Evolutionary conservation across 495 filamentous ascomycete genomes (phyloP).

Genomic region (Daldinia vernicosa): DNA sequence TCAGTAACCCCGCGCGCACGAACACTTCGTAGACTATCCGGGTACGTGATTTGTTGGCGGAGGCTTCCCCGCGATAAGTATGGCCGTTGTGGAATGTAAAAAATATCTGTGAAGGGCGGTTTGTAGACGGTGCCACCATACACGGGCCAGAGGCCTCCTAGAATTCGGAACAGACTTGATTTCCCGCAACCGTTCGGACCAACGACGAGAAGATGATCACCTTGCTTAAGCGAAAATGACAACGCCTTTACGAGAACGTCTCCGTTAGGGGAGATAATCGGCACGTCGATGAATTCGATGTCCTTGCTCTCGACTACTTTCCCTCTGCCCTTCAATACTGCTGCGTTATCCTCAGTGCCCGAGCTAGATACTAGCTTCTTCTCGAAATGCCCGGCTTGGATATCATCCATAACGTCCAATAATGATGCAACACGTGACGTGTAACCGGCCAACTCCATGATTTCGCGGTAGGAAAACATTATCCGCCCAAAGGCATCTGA

Average conservation of each 20-base stretch:
- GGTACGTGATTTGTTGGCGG: constrained; percentile 96
- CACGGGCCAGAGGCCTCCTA: constrained; percentile 98
- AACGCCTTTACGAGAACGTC: constrained; percentile 86
- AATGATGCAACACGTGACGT: constrained; percentile 90
- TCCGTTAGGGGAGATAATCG: constrained; percentile 97
- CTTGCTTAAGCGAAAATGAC: constrained; percentile 83
- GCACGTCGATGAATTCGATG: constrained; percentile 90
- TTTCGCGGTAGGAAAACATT: constrained; percentile 98
- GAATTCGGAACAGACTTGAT: constrained; percentile 92
- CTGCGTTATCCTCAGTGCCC: constrained; percentile 76
- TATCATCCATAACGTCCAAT: constrained; percentile 93
- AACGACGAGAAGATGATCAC: constrained; percentile 92
- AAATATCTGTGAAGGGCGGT: constrained; percentile 88
- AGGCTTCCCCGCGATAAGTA: constrained; percentile 90
- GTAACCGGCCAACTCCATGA: constrained; percentile 95
- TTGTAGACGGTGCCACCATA: constrained; percentile 94
- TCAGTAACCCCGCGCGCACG: constrained; percentile 85
- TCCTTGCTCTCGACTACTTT: constrained; percentile 76
- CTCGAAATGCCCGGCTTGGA: constrained; percentile 86
- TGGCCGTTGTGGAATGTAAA: constrained; percentile 97
- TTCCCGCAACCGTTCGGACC: constrained; percentile 98
- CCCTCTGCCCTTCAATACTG: constrained; percentile 81
- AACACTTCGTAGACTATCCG: constrained; percentile 88
- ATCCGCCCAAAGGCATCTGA: constrained; percentile 95
- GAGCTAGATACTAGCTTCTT: constrained; percentile 95